A percentile compares a stretch with the other conserved stretches of the same genome.
These are phyloP conservation scores for Diaporthe aspalathi DNA, from an alignment of 2,329 filamentous ascomycete genomes.

Conservation along the genomic window DNA sequence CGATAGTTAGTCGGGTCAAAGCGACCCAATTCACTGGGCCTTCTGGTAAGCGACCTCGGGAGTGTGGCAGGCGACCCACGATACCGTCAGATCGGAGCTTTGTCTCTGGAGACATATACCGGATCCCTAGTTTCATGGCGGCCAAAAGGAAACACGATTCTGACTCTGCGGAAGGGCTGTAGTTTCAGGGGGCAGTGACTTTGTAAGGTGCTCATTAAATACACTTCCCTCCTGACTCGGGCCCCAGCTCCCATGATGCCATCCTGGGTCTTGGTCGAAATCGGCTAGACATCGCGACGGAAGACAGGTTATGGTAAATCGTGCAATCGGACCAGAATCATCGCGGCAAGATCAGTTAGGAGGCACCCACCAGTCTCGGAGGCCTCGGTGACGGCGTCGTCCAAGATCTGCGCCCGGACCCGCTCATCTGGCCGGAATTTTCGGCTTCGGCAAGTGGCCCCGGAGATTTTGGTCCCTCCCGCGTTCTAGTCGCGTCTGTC, in stretches of 20 bases:
- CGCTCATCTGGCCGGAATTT: neutral
- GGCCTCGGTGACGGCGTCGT: constrained; percentile 8
- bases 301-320: neutral
- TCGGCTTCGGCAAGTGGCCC: neutral
- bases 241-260: neutral
- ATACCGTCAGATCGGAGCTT: neutral
- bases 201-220: neutral
- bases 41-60: neutral
- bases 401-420: neutral
- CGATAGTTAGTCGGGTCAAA: no score
- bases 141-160: neutral
- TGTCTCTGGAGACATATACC: neutral
- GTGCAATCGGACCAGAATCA: neutral
- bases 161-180: neutral
- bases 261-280: neutral
- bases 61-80: neutral
- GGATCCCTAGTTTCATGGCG: neutral
- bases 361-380: neutral
- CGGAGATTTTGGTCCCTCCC: neutral
- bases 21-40: neutral
- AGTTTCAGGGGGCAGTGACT: constrained; percentile 9
- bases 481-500: neutral
- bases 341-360: neutral
- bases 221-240: constrained; percentile 6
- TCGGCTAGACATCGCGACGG: neutral